A percentile compares a stretch with the other conserved stretches of the same genome.
Conservation (phyloP, 129 eudicot genomes). For the Flaveria linearis region DNA sequence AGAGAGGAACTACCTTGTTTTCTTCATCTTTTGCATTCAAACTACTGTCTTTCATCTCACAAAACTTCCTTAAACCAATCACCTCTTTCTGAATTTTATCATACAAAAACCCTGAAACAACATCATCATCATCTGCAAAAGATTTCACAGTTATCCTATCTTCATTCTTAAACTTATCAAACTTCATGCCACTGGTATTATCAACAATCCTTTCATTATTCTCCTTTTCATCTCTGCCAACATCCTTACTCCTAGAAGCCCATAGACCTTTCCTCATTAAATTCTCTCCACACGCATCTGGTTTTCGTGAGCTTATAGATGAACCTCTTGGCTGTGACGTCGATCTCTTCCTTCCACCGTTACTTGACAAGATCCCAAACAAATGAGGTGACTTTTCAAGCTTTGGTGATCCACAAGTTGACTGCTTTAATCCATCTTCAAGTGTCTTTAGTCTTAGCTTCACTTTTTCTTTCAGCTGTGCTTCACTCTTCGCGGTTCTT, state of each 20-base stretch:
- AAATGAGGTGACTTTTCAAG: constrained; percentile 43
- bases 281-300: constrained; percentile 42
- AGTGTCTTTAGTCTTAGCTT: constrained; percentile 80
- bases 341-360: constrained; percentile 60
- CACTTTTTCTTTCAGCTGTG: constrained; percentile 85
- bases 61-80: constrained; percentile 61
- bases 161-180: constrained; percentile 35
- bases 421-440: constrained; percentile 79
- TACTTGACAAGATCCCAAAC: constrained; percentile 60
- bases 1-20: constrained; percentile 51
- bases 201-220: constrained; percentile 41
- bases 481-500: constrained; percentile 88
- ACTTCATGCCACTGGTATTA: constrained; percentile 33
- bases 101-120: constrained; percentile 86
- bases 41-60: constrained; percentile 54
- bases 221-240: constrained; percentile 54
- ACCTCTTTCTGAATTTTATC: constrained; percentile 94
- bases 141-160: constrained; percentile 22
- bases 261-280: constrained; percentile 56
- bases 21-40: constrained; percentile 74
- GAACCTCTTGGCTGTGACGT: constrained; percentile 80
- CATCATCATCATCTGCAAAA: constrained; percentile 42
- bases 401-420: constrained; percentile 54
- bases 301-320: constrained; percentile 42
- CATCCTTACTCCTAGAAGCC: constrained; percentile 65